Evolutionary conservation across 352 stramenopile genomes (phyloP).

Genomic region (Hyphochytrium catenoides): DNA sequence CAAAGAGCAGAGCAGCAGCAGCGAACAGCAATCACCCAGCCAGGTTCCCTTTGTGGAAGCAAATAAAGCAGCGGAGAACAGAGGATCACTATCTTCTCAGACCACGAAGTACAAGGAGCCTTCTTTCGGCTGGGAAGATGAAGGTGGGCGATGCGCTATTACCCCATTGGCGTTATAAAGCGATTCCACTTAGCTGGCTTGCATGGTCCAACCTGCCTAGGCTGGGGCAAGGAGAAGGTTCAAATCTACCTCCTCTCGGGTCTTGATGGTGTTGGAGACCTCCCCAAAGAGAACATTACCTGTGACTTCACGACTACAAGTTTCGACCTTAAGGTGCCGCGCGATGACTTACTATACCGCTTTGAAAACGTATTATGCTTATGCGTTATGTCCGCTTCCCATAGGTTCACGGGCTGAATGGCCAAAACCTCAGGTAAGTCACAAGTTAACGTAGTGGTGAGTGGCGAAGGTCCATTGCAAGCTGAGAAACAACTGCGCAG

Average conservation of each 20-base stretch:
- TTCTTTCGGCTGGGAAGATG: conserved; percentile 59
- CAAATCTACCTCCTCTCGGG: conserved; percentile 51
- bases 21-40: too few relatives aligned
- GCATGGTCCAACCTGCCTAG: too few relatives aligned
- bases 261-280: conserved; percentile 35
- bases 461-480: too few relatives aligned
- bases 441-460: not conserved
- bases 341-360: not conserved
- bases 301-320: conserved; percentile 47
- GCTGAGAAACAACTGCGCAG: conserved; percentile 14
- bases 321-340: conserved; percentile 46
- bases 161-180: not conserved
- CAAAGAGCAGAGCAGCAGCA: conserved; percentile 6
- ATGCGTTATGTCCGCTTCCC: not conserved
- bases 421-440: not conserved
- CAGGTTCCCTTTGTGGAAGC: conserved; percentile 12
- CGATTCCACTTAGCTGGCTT: too few relatives aligned
- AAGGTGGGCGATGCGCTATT: conserved; percentile 13
- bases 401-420: not conserved
- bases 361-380: not conserved
- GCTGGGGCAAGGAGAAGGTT: conserved; percentile 60
- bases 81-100: conserved; percentile 11
- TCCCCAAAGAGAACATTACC: conserved; percentile 37
- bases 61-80: conserved; percentile 9
- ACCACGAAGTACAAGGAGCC: conserved; percentile 46